phyloP scores from a whole-genome alignment of 257 asterid species.

The Anisodus acutangulus region DNA sequence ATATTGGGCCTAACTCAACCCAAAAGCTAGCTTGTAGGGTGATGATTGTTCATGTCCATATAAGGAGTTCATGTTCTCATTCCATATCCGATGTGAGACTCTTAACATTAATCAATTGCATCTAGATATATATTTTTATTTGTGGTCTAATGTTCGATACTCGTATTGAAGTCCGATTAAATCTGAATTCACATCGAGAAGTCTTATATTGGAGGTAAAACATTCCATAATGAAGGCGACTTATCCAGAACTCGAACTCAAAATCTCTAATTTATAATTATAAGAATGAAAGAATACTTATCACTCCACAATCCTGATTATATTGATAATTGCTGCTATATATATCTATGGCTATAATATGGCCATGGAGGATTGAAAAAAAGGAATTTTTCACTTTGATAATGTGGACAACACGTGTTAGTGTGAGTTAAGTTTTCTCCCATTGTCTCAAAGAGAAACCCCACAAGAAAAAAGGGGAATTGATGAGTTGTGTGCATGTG shows the following conservation, averaged over 20 bases:
- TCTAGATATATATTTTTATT: too few species aligned
- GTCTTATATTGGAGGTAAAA: fast-evolving
- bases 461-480: slow-evolving; percentile 22
- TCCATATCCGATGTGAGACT: too few species aligned
- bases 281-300: too few species aligned
- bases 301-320: too few species aligned
- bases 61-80: too few species aligned
- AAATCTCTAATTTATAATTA: background rate
- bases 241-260: background rate
- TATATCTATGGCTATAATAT: background rate
- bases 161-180: background rate
- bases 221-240: too few species aligned
- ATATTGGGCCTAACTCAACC: too few species aligned
- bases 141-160: too few species aligned
- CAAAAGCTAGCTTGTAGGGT: too few species aligned
- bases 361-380: background rate
- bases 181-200: fast-evolving
- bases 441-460: background rate
- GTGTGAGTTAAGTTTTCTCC: slow-evolving; percentile 6
- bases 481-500: slow-evolving; percentile 38
- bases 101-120: background rate
- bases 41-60: too few species aligned
- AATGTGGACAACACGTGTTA: slow-evolving; percentile 28
- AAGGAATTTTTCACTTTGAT: slow-evolving; percentile 6
- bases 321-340: background rate